Conservation (phyloP, 179 eudicot species). For the Patellifolia procumbens region DNA sequence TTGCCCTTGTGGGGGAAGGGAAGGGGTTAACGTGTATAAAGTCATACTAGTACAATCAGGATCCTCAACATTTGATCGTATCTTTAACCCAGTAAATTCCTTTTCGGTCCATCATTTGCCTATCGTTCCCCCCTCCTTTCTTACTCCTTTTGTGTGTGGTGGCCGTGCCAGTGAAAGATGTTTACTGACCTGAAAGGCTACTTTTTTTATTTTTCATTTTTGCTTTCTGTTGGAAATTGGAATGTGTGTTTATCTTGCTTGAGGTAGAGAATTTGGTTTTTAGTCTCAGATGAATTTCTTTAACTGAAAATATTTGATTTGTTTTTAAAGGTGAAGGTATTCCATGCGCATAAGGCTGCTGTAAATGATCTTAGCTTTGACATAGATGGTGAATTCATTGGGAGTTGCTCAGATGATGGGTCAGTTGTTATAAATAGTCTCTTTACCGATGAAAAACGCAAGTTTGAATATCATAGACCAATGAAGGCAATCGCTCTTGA, state of each 20-base stretch:
- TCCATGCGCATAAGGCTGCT: constrained; percentile 69
- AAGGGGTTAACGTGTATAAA: neutral
- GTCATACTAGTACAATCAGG: neutral
- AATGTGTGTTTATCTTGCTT: neutral
- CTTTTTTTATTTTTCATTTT: neutral
- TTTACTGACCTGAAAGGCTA: neutral
- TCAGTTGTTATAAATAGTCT: constrained; percentile 83
- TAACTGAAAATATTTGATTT: neutral
- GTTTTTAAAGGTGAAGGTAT: constrained; percentile 72
- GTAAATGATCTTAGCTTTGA: constrained; percentile 94
- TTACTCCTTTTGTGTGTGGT: neutral
- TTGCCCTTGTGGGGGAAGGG: neutral
- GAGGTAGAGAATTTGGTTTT: neutral
- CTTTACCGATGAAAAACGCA: constrained; percentile 78
- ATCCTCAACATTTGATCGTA: too few relatives aligned
- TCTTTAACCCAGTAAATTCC: neutral
- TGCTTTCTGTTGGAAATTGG: neutral
- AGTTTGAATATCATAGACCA: constrained; percentile 94
- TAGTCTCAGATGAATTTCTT: neutral
- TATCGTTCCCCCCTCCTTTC: neutral
- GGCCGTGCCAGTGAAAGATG: neutral
- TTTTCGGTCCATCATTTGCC: neutral
- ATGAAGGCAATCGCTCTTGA: constrained; percentile 94
- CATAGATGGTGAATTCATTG: constrained; percentile 86
- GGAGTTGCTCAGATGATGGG: constrained; percentile 99